Base-by-base conservation (phyloP, 768 basidiomycete species). In the Floccularia luteovirens region DNA sequence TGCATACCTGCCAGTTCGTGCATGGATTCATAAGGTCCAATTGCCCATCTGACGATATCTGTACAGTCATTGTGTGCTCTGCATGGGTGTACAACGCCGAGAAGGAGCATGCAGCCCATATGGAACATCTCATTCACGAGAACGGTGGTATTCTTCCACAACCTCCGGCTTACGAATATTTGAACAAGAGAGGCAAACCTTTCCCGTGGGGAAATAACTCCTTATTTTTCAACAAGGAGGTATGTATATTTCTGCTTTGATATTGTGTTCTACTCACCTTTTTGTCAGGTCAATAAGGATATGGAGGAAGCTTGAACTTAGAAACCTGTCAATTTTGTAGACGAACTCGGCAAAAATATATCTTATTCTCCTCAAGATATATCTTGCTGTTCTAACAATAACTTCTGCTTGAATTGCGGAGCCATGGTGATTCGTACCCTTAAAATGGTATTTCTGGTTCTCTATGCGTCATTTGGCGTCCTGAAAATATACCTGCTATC, bases 191-290 rank as follows among this genome's bases (percentile, higher is more conserved):
- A 44, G 57, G 58, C 43, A 88, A 86, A 60, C 84, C 88, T 28
- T 91, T 73, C 72, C 89, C 89, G 14, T 91, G 89, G 89, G 89
- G 89, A 17, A 60, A 49, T 51, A 91, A 91, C 74, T 72, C 75
- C 11, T 71, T 91, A 13, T 91, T 91, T 72, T 91, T 74, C 67
- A 90, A 88, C 57, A 59, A 77, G 37, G 67, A 75, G 49, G 88
- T 85, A 56, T 33, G 79, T 53, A 35, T 12, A 22, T 31, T 30
- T 13, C n/a, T n/a, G n/a, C n/a, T n/a, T n/a, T n/a, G n/a, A n/a
- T n/a, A n/a, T n/a, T n/a, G n/a, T n/a, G n/a, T n/a, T n/a, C n/a
- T n/a, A n/a, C n/a, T n/a, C n/a, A n/a, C n/a, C n/a, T n/a, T n/a
- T n/a, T n/a, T n/a, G n/a, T 24, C 24, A 20, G 22, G 25, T 21